These are phyloP conservation scores for Thecaphora thlaspeos DNA, from an alignment of 1,284 basidiomycete genomes.

Conservation along the genomic window DNA sequence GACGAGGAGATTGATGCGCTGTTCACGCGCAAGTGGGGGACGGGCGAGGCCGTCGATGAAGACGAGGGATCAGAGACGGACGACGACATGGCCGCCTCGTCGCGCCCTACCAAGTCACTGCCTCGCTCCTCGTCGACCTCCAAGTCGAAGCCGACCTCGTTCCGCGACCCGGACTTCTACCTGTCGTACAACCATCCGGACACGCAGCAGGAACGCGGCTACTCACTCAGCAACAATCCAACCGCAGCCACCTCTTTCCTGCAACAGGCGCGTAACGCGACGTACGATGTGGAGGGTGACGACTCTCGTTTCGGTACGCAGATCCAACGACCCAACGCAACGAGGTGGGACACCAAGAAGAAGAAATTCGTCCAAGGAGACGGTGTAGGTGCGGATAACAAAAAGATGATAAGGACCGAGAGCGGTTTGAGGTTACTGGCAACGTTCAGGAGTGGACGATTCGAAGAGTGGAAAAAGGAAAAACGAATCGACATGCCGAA, in stretches of 20 bases:
- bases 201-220: conserved; percentile 78
- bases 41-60: background rate
- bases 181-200: conserved; percentile 87
- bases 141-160: conserved; percentile 58
- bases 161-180: conserved; percentile 82
- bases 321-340: conserved; percentile 60
- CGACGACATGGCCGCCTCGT: conserved; percentile 52
- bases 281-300: conserved; percentile 75
- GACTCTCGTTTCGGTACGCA: conserved; percentile 63
- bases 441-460: conserved; percentile 86
- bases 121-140: conserved; percentile 2
- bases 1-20: conserved; percentile 67
- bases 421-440: conserved; percentile 90
- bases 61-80: conserved; percentile 7
- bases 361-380: conserved; percentile 88
- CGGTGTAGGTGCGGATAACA: conserved; percentile 82
- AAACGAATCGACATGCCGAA: conserved; percentile 71
- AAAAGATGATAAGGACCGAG: conserved; percentile 91
- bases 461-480: conserved; percentile 90
- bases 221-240: conserved; percentile 30
- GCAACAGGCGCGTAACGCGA: conserved; percentile 75
- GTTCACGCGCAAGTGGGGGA: background rate
- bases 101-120: conserved; percentile 23
- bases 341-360: conserved; percentile 92
- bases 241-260: conserved; percentile 72